Base-by-base conservation (phyloP, 2,329 filamentous ascomycete genomes). In the Pseudogymnoascus sp. region DNA sequence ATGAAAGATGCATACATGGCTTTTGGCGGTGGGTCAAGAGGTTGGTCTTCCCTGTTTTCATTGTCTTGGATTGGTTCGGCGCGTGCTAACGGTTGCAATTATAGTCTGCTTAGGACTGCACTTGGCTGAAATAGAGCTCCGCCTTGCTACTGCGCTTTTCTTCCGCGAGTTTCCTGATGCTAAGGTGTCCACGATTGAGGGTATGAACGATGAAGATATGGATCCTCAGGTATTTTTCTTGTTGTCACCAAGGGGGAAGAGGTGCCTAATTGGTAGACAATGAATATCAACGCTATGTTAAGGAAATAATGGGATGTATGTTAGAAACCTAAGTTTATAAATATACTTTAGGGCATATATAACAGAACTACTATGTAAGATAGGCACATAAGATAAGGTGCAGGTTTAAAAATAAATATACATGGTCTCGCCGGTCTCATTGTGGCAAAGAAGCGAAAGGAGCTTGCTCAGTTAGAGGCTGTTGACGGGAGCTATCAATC, bases 101-200 rank as follows among this genome's bases (percentile, higher is more conserved):
- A 44, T 64, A 76, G 73, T 72, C 2, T 87, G 84, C 65, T 74
- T 88, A 15, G 84, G 84, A 1, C 73, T 83, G 26, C 82, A 86
- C 64, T 75, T 87, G 19, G 83, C 84, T 0, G 74, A 76, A 21
- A 83, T 83, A 72, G 83, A 86, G 68, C 68, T 86, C 31, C 76
- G 82, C 7, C 77, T 83, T 37, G 80, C 77, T 0, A 75, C 78
- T 0, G 79, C 81, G 0, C 73, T 77, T 4, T 83, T 87, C 70
- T 83, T 85, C 69, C 74, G 77, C 0, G 72, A 78, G 33, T 82
- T 78, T 65, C 75, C 76, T 0, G 70, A 71, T 61, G 71, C 73
- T 0, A 71, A 56, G 17, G 63, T 74, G 7, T 76, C 75, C n/a
- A 60, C 64, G 13, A 42, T 21, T 11, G 73, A 77, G 56, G 72